Conservation (phyloP, 192 early-diverging fungal genomes). For the Fimicolochytrium jonesii region DNA sequence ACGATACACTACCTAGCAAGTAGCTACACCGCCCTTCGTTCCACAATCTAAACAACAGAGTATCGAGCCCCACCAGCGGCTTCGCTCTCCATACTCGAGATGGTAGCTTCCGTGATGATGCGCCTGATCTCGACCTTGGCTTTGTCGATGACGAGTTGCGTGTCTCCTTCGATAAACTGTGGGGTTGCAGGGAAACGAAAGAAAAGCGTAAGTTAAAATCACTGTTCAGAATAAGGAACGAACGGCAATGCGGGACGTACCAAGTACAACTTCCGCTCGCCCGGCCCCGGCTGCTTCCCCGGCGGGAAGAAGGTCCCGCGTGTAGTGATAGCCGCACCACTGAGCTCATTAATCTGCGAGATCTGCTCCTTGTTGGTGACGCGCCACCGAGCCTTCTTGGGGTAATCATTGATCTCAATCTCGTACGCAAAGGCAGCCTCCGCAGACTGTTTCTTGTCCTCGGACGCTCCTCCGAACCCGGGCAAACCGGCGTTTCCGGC, state of each 20-base stretch:
- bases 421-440: constrained; percentile 66
- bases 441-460: constrained; percentile 28
- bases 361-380: constrained; percentile 97
- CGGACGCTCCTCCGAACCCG: constrained; percentile 13
- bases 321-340: constrained; percentile 93
- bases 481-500: constrained; percentile 14
- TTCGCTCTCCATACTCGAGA: constrained; percentile 46
- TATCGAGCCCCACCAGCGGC: constrained; percentile 24
- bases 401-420: constrained; percentile 97
- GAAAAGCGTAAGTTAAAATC: not conserved
- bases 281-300: constrained; percentile 73
- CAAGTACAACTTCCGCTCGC: constrained; percentile 90
- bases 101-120: constrained; percentile 82
- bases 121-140: constrained; percentile 92
- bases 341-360: constrained; percentile 84
- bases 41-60: constrained; percentile 15
- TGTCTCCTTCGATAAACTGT: constrained; percentile 88
- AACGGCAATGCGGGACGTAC: constrained; percentile 25
- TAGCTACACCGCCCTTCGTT: not conserved
- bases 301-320: constrained; percentile 83
- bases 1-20: too few species aligned
- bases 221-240: constrained; percentile 12
- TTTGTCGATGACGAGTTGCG: constrained; percentile 80
- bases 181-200: too few species aligned
- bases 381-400: constrained; percentile 89